Percentiles rank a stretch among this genome's conserved stretches.
Conservation (phyloP, 2,329 filamentous ascomycete species). For the Apiospora aurea region DNA sequence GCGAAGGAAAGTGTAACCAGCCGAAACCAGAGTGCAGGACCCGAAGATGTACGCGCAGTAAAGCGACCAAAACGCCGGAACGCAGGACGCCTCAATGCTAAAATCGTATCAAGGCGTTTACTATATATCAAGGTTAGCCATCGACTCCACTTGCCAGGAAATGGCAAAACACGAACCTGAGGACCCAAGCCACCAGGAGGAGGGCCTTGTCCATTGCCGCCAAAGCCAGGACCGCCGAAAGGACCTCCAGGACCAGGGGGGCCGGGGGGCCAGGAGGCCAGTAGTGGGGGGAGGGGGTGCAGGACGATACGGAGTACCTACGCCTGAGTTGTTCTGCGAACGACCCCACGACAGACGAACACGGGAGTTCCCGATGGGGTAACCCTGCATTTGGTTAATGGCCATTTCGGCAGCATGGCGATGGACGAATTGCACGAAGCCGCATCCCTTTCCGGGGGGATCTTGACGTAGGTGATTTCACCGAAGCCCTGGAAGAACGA, state of each 20-base stretch:
- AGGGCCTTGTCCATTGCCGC: conserved; percentile 37
- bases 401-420: conserved; percentile 99
- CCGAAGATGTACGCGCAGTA: conserved; percentile 24
- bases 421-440: conserved; percentile 99
- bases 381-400: conserved; percentile 99
- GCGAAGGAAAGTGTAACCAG: conserved; percentile 21
- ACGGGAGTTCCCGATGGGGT: conserved; percentile 97
- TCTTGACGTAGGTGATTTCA: conserved; percentile 99
- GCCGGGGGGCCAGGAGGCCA: conserved; percentile 41
- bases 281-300: conserved; percentile 61
- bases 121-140: conserved; percentile 24
- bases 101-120: conserved; percentile 28
- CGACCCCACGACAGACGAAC: conserved; percentile 97
- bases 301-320: conserved; percentile 95
- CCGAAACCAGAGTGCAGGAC: conserved; percentile 25
- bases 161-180: conserved; percentile 36
- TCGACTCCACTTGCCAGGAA: neutral
- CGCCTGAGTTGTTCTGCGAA: conserved; percentile 98
- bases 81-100: conserved; percentile 44
- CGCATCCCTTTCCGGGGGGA: conserved; percentile 99
- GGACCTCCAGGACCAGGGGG: conserved; percentile 33
- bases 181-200: conserved; percentile 41
- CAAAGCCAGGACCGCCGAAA: conserved; percentile 38
- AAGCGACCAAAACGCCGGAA: conserved; percentile 30
- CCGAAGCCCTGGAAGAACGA: conserved; percentile 99